Conservation (phyloP, 1,139 yeast species). For the Candida pseudoviswanathii region DNA sequence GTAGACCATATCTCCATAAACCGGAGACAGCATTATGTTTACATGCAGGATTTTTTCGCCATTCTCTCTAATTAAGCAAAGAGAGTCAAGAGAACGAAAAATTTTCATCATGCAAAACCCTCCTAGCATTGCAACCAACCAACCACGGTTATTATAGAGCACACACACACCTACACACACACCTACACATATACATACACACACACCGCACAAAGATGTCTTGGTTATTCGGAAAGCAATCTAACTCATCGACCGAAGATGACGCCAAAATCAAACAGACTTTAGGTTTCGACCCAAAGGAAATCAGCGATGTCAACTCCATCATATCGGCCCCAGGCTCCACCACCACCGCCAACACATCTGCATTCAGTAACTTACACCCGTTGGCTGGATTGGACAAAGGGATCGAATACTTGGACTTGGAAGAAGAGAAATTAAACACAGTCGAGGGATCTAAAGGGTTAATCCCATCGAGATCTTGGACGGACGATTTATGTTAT, state of each 20-base stretch:
- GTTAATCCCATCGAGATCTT: constrained; percentile 89
- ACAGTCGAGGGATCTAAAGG: constrained; percentile 86
- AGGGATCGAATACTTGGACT: constrained; percentile 85
- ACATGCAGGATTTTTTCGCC: not conserved
- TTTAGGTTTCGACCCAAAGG: constrained; percentile 69
- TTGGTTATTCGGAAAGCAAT: constrained; percentile 63
- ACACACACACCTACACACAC: not conserved
- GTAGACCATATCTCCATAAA: too few relatives aligned
- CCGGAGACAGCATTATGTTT: not conserved
- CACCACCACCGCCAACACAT: constrained; percentile 43
- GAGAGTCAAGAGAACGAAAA: not conserved
- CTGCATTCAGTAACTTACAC: constrained; percentile 49
- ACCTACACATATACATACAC: not conserved
- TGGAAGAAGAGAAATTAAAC: constrained; percentile 77
- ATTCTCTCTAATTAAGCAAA: not conserved
- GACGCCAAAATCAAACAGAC: constrained; percentile 34
- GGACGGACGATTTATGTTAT: constrained; percentile 96
- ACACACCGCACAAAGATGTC: constrained; percentile 43
- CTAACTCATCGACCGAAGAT: constrained; percentile 13
- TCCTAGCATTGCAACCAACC: not conserved
- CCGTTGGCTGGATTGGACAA: constrained; percentile 92
- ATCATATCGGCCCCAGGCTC: constrained; percentile 62
- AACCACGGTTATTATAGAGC: not conserved
- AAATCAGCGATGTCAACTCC: constrained; percentile 64
- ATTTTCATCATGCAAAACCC: not conserved